A percentile compares a stretch with the other conserved stretches of the same genome.
These are phyloP conservation scores for Aspergillus sp. DNA, from an alignment of 2,329 filamentous ascomycete species.

Conservation along the genomic window DNA sequence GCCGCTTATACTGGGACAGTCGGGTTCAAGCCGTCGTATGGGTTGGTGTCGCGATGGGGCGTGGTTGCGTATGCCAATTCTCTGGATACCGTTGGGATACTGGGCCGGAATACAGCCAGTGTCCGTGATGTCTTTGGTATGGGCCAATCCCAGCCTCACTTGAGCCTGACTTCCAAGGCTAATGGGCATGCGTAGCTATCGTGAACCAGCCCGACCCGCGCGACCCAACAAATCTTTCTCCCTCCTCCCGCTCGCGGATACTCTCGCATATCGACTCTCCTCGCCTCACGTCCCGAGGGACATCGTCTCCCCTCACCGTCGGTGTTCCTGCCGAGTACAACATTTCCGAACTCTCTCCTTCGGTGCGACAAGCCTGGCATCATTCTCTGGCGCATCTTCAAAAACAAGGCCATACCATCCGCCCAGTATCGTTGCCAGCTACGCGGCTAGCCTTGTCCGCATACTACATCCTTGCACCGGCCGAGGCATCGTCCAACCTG, in stretches of 20 bases:
- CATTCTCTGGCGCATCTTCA: slow-evolving; percentile 52
- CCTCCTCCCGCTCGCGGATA: slow-evolving; percentile 45
- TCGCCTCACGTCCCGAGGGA: slow-evolving; percentile 14
- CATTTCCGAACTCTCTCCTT: slow-evolving; percentile 63
- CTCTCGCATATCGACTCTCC: slow-evolving; percentile 33
- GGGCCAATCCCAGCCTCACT: slow-evolving; percentile 4
- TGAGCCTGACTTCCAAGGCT: slow-evolving; percentile 4
- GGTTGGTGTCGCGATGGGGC: slow-evolving; percentile 73
- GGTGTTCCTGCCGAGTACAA: slow-evolving; percentile 72
- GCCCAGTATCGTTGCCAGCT: slow-evolving; percentile 69
- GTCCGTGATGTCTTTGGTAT: slow-evolving; percentile 45
- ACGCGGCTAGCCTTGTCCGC: slow-evolving; percentile 80
- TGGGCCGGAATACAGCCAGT: slow-evolving; percentile 48
- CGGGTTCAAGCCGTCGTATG: slow-evolving; percentile 89
- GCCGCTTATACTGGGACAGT: slow-evolving; percentile 76
- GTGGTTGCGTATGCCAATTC: slow-evolving; percentile 90
- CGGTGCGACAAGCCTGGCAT: slow-evolving; percentile 62
- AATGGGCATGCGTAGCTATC: slow-evolving; percentile 31
- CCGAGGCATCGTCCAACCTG: slow-evolving; percentile 90
- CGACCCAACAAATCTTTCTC: slow-evolving; percentile 65
- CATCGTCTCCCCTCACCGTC: slow-evolving; percentile 36
- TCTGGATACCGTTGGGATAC: slow-evolving; percentile 75
- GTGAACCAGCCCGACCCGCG: slow-evolving; percentile 54
- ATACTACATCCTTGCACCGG: slow-evolving; percentile 91
- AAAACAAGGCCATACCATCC: slow-evolving; percentile 58